Evolutionary conservation across 805 yeast species (phyloP), one percentile per base, ranked within the genome.

Genomic region (Starmerella bombicola): DNA sequence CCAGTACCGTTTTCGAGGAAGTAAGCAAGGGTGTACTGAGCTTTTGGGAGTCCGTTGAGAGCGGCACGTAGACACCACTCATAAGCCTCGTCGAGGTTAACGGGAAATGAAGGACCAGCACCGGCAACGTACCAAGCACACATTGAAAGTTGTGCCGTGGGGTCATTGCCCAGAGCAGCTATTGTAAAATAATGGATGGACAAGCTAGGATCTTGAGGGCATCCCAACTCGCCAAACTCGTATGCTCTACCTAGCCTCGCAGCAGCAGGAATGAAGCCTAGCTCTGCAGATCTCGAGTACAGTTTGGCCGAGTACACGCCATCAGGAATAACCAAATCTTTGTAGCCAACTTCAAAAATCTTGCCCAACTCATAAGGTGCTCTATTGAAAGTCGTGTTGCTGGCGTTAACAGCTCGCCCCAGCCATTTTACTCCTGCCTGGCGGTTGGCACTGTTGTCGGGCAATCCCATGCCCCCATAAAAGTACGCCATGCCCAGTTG

Each of bases 41-140:
- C 97, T 58, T 83, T 83, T 5, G 83, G 71, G 28, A 70, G 67
- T 13, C 82, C 82, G 30, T 74, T 63, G 31, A 70, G 67, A 0
- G 97, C 96, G 0, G 97, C 88, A 48, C 82, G 68, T 40, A 73
- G 64, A 1, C 96, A 96, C 97, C 97, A 91, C 53, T 83, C 91
- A 58, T 78, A 88, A 1, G 96, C 93, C 60, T 86, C 95, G 39
- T 64, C 71, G 40, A 78, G 80, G 58, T 86, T 88, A 47, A 73
- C 72, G 7, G 76, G 78, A 52, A 91, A 68, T 34, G 72, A 73
- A n/a, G 91, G 86, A 25, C 80, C 86, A 25, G 82, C 77, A 0
- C 98, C 98, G 21, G 84, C 79, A 60, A 88, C 67, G 58, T 88
- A 91, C 96, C 97, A 91, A 1, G 96, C 95, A 59, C 96, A 86